phyloP scores from a whole-genome alignment of 805 yeast species.

The Candida piceae region DNA sequence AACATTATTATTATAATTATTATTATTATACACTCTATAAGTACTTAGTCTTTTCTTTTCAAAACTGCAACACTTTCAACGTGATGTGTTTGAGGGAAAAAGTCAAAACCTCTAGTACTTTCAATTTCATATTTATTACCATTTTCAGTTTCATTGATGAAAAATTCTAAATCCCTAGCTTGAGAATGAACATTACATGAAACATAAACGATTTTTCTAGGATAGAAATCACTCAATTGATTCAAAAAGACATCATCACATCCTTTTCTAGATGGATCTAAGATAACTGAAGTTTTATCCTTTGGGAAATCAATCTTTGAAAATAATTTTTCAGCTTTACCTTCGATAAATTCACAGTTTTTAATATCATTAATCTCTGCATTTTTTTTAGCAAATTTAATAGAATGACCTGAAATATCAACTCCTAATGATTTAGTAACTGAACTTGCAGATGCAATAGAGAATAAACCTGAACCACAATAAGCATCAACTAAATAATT shows the following conservation, averaged over 20 bases:
- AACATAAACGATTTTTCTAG: constrained; percentile 86
- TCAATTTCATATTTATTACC: constrained; percentile 68
- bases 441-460: constrained; percentile 75
- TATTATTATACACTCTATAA: too few relatives aligned
- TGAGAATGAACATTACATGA: constrained; percentile 98
- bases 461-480: constrained; percentile 61
- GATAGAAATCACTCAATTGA: constrained; percentile 78
- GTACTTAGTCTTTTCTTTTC: constrained; percentile 10
- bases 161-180: constrained; percentile 88
- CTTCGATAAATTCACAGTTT: constrained; percentile 81
- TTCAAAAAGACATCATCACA: constrained; percentile 84
- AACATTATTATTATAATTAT: too few relatives aligned
- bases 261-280: constrained; percentile 97
- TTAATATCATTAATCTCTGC: constrained; percentile 69
- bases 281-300: constrained; percentile 76
- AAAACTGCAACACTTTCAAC: constrained; percentile 52
- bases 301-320: constrained; percentile 71
- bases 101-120: constrained; percentile 89
- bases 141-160: constrained; percentile 58
- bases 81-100: constrained; percentile 67
- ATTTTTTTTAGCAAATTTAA: constrained; percentile 78
- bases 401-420: constrained; percentile 88
- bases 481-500: constrained; percentile 28
- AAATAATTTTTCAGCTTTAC: constrained; percentile 89
- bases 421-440: constrained; percentile 90